Percentiles rank a stretch among this genome's conserved stretches.
Conservation (phyloP, 2,329 filamentous ascomycete species). For the Stagonosporopsis vannaccii region DNA sequence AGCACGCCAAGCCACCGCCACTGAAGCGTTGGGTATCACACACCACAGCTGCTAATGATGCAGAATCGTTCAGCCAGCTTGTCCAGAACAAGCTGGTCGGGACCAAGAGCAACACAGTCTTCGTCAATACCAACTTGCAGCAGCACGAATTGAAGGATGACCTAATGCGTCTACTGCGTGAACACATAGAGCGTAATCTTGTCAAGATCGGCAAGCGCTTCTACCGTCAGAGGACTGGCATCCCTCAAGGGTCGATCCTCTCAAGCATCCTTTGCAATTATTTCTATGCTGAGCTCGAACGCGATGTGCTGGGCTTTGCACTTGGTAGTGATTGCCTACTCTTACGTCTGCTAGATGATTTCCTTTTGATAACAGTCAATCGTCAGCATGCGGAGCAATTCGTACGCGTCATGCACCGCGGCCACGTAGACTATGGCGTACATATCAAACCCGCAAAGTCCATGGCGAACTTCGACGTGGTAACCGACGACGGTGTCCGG, state of each 20-base stretch:
- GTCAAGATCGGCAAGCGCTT: conserved; percentile 88
- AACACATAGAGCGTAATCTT: conserved; percentile 85
- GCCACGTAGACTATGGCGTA: conserved; percentile 81
- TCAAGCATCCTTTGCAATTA: conserved; percentile 91
- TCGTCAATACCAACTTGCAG: conserved; percentile 73
- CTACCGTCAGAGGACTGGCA: conserved; percentile 86
- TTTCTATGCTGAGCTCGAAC: conserved; percentile 91
- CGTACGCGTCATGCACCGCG: conserved; percentile 79
- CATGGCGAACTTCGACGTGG: conserved; percentile 80
- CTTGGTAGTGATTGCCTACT: conserved; percentile 68
- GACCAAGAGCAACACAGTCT: conserved; percentile 69
- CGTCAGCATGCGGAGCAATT: conserved; percentile 73
- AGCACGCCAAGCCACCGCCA: conserved; percentile 42
- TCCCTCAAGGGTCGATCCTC: conserved; percentile 90
- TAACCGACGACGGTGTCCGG: conserved; percentile 59
- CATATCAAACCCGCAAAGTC: conserved; percentile 79
- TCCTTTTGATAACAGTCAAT: conserved; percentile 82
- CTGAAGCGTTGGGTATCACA: conserved; percentile 52
- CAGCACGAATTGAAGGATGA: conserved; percentile 64
- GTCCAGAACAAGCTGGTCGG: conserved; percentile 40
- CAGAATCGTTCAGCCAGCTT: conserved; percentile 43
- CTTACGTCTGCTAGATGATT: conserved; percentile 88
- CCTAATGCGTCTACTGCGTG: conserved; percentile 73
- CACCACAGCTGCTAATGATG: conserved; percentile 41
- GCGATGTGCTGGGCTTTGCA: conserved; percentile 72